phyloP scores from a whole-genome alignment of 2,329 filamentous ascomycete genomes.

The Paraconiothyrium sp. region DNA sequence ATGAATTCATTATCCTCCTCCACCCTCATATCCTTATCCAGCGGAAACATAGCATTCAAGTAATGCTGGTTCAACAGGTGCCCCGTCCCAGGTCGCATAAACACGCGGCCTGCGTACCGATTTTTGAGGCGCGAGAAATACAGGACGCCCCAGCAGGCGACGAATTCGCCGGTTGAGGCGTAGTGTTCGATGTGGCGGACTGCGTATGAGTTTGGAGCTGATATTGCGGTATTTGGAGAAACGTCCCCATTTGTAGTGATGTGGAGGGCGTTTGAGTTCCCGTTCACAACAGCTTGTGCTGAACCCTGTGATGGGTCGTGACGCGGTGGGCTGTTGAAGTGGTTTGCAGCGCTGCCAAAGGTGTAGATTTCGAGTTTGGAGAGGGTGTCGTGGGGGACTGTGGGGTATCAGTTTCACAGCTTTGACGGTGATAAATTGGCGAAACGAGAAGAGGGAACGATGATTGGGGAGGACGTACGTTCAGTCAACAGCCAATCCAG shows the following conservation, averaged over 20 bases:
- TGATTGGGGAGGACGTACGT: constrained; percentile 64
- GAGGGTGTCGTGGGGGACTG: constrained; percentile 31
- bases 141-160: constrained; percentile 77
- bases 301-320: neutral
- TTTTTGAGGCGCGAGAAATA: constrained; percentile 68
- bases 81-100: constrained; percentile 51
- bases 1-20: constrained; percentile 66
- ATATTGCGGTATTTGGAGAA: constrained; percentile 40
- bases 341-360: constrained; percentile 80
- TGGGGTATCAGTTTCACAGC: constrained; percentile 51
- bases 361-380: constrained; percentile 70
- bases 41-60: constrained; percentile 68
- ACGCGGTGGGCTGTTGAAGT: constrained; percentile 78
- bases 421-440: neutral
- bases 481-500: constrained; percentile 81
- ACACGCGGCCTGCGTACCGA: constrained; percentile 60
- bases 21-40: constrained; percentile 60
- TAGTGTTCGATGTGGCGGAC: constrained; percentile 78
- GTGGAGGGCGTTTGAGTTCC: no score
- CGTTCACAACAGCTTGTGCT: no score
- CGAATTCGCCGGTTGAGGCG: constrained; percentile 76
- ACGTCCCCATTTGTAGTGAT: no score
- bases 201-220: neutral
- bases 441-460: constrained; percentile 54
- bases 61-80: constrained; percentile 66